Evolutionary conservation across 1,284 basidiomycete species (phyloP), one percentile per base, ranked within the genome.

Genomic region (Apiotrichum gracile): DNA sequence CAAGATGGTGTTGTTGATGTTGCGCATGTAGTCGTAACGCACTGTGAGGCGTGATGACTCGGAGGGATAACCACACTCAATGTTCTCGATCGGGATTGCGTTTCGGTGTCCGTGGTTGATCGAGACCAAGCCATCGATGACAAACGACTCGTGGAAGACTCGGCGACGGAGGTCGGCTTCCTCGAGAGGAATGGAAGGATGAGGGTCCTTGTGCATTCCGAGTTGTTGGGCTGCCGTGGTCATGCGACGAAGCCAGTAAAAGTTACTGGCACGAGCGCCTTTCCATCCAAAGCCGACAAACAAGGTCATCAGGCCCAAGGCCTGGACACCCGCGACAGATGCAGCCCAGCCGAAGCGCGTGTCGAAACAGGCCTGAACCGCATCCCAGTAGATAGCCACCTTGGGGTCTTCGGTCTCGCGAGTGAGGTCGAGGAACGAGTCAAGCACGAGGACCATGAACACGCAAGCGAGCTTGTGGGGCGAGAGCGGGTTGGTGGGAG

Each of bases 391-490:
- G 12, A 57, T 46, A 0, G 61, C 66, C 10, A 73, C 57, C 4
- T 53, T 46, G 4, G 67, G 62, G 52, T 66, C 59, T 12, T 69
- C 65, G 16, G 51, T 47, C 56, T 51, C 60, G 48, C 63, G 58
- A 0, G 51, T 34, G 7, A 68, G 49, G 49, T 73, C 69, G 24
- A 73, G 61, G 46, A 66, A 71, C 13, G 57, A 57, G n/a, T 71
- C 65, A 19, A 73, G 60, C 0, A 62, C 62, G n/a, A 71, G 53
- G 12, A 71, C 60, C 56, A 73, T 73, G 16, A 71, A 49, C n/a
- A 73, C 69, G 41, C 64, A 64, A 12, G 71, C 69, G 10, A 73
- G 63, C 49, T 73, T 73, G 54, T 73, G 71, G 1, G 68, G 71
- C 12, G 67, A 66, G 3, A 73, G 59, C 2, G 68, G 68, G 52